phyloP scores from a whole-genome alignment of 139 green algal genomes.

The Klebsormidium nitens region DNA sequence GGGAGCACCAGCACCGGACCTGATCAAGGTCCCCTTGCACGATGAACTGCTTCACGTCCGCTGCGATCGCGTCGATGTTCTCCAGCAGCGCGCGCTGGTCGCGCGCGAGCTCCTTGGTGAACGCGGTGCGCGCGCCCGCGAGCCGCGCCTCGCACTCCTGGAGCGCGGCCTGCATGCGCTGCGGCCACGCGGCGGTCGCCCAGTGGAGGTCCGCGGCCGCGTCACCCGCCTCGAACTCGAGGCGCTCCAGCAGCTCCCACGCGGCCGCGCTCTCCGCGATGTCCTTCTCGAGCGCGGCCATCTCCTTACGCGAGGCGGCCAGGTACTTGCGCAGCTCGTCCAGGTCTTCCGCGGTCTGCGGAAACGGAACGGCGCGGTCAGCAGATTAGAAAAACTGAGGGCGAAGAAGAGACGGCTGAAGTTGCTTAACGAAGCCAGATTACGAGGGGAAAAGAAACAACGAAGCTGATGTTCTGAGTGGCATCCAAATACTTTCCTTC shows the following conservation, averaged over 20 bases:
- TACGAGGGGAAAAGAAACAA: too few relatives aligned
- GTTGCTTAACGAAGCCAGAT: too few relatives aligned
- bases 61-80: constrained; percentile 26
- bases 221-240: constrained; percentile 34
- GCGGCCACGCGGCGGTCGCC: constrained; percentile 55
- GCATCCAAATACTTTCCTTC: too few relatives aligned
- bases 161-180: constrained; percentile 42
- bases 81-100: constrained; percentile 28
- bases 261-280: constrained; percentile 33
- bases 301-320: constrained; percentile 19
- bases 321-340: constrained; percentile 52
- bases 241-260: constrained; percentile 42
- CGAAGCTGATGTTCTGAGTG: too few relatives aligned
- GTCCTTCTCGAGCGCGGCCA: constrained; percentile 46
- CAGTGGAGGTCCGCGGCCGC: constrained; percentile 50
- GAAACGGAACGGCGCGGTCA: too few relatives aligned
- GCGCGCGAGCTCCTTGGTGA: constrained; percentile 45
- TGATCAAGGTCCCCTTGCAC: constrained; percentile 53
- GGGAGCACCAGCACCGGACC: too few relatives aligned
- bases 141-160: constrained; percentile 22
- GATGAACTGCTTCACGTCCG: constrained; percentile 56
- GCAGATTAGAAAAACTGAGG: too few relatives aligned
- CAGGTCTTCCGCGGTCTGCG: constrained; percentile 54
- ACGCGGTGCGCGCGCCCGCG: constrained; percentile 34
- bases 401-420: too few relatives aligned